A percentile compares a stretch with the other conserved stretches of the same genome.
These are phyloP conservation scores for Exserohilum turcica DNA, from an alignment of 2,329 filamentous ascomycete genomes.

Conservation along the genomic window DNA sequence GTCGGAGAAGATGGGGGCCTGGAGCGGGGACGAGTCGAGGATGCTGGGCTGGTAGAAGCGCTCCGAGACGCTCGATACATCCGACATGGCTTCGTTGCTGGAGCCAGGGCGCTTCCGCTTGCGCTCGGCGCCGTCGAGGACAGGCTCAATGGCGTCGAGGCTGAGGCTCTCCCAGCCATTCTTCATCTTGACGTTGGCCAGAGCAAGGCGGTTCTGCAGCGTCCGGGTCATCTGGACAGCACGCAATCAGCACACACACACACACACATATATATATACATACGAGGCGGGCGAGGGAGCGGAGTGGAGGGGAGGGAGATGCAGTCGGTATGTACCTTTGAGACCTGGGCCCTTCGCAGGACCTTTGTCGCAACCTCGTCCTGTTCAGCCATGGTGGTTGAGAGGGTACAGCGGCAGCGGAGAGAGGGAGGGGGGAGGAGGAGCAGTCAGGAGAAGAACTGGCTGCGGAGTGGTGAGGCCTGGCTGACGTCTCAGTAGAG, in stretches of 20 bases:
- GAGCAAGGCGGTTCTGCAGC: conserved; percentile 88
- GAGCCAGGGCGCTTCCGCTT: conserved; percentile 70
- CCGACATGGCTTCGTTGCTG: conserved; percentile 76
- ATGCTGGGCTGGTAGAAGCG: conserved; percentile 69
- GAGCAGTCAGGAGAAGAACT: conserved; percentile 17
- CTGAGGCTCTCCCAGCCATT: conserved; percentile 92
- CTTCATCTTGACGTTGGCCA: conserved; percentile 97
- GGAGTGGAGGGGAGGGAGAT: conserved; percentile 14
- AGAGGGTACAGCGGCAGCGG: conserved; percentile 14
- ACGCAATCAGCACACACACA: conserved; percentile 34
- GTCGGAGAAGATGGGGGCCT: conserved; percentile 82
- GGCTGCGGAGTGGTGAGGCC: conserved; percentile 25
- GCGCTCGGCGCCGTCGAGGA: conserved; percentile 73
- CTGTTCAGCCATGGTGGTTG: conserved; percentile 40
- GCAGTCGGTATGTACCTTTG: conserved; percentile 43
- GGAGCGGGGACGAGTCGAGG: conserved; percentile 84
- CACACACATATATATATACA: no score
- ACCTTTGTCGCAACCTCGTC: conserved; percentile 52
- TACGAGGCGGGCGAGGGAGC: conserved; percentile 20
- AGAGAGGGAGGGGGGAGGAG: conserved; percentile 1
- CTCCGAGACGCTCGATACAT: conserved; percentile 83
- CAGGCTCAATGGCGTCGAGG: conserved; percentile 83
- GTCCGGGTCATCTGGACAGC: conserved; percentile 80
- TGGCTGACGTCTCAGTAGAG: conserved; percentile 35
- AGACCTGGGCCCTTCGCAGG: conserved; percentile 51